Percentiles rank a stretch among this genome's conserved stretches.
These are phyloP conservation scores for Tilletia caries DNA, from an alignment of 1,284 basidiomycete species.

Conservation along the genomic window DNA sequence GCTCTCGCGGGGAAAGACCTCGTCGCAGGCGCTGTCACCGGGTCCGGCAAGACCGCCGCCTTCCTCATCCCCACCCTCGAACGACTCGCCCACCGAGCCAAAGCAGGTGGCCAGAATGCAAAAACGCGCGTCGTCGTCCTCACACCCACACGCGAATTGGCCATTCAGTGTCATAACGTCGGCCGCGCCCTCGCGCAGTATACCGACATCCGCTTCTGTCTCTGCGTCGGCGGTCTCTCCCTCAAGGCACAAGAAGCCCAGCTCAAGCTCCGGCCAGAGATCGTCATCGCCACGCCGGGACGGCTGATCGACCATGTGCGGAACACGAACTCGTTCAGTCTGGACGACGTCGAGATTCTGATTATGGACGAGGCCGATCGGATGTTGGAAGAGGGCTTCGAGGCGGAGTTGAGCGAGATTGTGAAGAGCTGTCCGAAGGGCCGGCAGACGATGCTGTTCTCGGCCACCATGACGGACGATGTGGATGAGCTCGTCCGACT, in stretches of 20 bases:
- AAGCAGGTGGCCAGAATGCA: slow-evolving; percentile 22
- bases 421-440: slow-evolving; percentile 75
- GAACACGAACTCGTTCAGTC: slow-evolving; percentile 87
- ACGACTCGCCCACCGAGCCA: slow-evolving; percentile 60
- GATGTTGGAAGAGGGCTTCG: slow-evolving; percentile 95
- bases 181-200: slow-evolving; percentile 78
- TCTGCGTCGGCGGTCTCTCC: slow-evolving; percentile 82
- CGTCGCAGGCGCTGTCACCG: slow-evolving; percentile 89
- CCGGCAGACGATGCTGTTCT: slow-evolving; percentile 96
- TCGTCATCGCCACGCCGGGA: slow-evolving; percentile 91
- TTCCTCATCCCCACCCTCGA: slow-evolving; percentile 93
- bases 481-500: slow-evolving; percentile 89
- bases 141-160: slow-evolving; percentile 88
- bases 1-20: slow-evolving; percentile 90
- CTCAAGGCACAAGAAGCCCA: slow-evolving; percentile 83
- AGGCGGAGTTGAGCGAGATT: slow-evolving; percentile 91
- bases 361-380: slow-evolving; percentile 96
- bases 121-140: slow-evolving; percentile 91
- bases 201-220: slow-evolving; percentile 81
- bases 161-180: slow-evolving; percentile 89
- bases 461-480: slow-evolving; percentile 94
- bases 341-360: slow-evolving; percentile 87
- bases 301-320: slow-evolving; percentile 93
- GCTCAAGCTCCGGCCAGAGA: slow-evolving; percentile 79
- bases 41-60: slow-evolving; percentile 93